Base-by-base conservation (phyloP, 148 eudicot genomes). In the Rhododendron mucronatum region DNA sequence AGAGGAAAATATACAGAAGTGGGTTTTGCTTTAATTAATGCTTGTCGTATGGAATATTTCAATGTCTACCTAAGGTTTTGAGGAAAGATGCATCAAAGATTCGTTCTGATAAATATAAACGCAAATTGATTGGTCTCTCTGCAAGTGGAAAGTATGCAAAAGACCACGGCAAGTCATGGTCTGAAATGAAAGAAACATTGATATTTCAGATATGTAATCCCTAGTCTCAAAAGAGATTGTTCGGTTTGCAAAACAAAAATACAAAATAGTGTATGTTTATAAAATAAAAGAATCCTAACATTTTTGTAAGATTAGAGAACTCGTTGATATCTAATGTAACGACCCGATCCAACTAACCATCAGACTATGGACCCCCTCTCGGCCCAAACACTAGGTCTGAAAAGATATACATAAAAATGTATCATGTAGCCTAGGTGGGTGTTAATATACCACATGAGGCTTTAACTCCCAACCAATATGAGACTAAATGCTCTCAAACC, bases 121-220 rank as follows among this genome's bases (percentile, higher is more conserved):
- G 41, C 4, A 71, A 71, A 33, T 71, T 71, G 76, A 71, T 30
- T 20, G 76, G 41, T 28, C 75, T 28, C 37, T 28, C 18, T 69
- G 10, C 30, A 65, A 23, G 71, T 28, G 37, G 37, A 28, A 69
- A 12, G 3, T 2, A 77, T 77, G 8, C 20, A 20, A 16, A 20
- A 35, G 39, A 18, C 35, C 3, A 1, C 71, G 20, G 63, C 13
- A 83, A 1, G 63, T 69, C 79, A 69, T 11, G 9, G 13, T 83
- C 39, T 9, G 3, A 0, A 37, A 28, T 83, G 85, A 71, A 67
- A 83, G 85, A 28, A 83, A 83, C 78, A 28, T 83, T 71, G 78
- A 83, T 71, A 48, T 83, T 47, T 33, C 35, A 33, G 35, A 33
- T 59, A 57, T 37, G 4, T 26, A 67, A 9, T 69, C 6, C 28